A percentile compares a stretch with the other conserved stretches of the same genome.
Conservation (phyloP, 2,329 filamentous ascomycete species). For the Colletotrichum musicola region DNA sequence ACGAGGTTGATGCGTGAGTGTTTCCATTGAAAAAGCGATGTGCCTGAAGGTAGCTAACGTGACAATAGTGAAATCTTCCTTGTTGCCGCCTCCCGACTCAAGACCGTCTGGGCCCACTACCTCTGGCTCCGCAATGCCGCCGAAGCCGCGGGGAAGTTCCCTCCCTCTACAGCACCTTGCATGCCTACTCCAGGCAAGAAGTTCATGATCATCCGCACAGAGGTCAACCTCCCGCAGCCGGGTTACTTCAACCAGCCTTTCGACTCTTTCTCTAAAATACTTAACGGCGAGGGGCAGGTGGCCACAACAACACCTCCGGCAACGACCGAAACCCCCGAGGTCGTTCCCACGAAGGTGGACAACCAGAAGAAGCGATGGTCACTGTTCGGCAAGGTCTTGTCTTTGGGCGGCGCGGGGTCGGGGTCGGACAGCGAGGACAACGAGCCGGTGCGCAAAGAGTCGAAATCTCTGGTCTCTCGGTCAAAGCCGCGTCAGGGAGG, state of each 20-base stretch:
- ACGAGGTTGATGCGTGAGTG: constrained; percentile 76
- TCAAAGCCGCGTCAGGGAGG: constrained; percentile 35
- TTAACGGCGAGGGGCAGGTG: constrained; percentile 34
- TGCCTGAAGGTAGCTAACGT: constrained; percentile 13
- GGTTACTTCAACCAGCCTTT: constrained; percentile 62
- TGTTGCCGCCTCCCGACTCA: constrained; percentile 75
- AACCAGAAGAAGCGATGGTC: constrained; percentile 71
- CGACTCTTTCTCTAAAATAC: constrained; percentile 54
- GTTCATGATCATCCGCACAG: constrained; percentile 90
- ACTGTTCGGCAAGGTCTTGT: constrained; percentile 73
- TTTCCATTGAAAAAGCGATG: background rate
- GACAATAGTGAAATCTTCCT: constrained; percentile 75
- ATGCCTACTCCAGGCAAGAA: constrained; percentile 86
- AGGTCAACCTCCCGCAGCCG: constrained; percentile 64
- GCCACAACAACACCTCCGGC: constrained; percentile 18
- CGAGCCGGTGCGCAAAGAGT: constrained; percentile 63
- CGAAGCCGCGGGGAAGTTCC: constrained; percentile 64
- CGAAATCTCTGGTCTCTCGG: constrained; percentile 48
- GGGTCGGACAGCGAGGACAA: constrained; percentile 56
- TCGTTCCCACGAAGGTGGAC: constrained; percentile 43
- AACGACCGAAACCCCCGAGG: constrained; percentile 31
- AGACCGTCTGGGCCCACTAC: constrained; percentile 83
- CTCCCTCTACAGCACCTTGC: constrained; percentile 83
- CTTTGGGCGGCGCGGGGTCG: constrained; percentile 49
- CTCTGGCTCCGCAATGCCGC: constrained; percentile 79